Evolutionary conservation across 306 rosid genomes (phyloP).

Genomic region (Quercus bicolor): DNA sequence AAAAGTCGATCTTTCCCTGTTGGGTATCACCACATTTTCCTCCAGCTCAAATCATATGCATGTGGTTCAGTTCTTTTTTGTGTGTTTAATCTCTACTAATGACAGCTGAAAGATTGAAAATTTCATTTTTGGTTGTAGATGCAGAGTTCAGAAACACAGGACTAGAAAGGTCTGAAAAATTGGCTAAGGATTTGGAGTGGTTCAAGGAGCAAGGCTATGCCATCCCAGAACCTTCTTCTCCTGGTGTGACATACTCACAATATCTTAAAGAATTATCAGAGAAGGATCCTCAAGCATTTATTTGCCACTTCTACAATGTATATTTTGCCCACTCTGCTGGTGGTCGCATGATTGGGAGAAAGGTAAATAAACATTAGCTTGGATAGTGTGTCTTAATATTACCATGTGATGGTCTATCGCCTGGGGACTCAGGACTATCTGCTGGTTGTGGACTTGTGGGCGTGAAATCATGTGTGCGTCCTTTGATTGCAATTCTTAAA

Average conservation of each 20-base stretch:
- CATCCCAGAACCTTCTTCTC: conserved; percentile 86
- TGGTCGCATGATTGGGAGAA: conserved; percentile 92
- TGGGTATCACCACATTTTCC: background rate
- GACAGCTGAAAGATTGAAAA: background rate
- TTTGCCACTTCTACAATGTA: conserved; percentile 91
- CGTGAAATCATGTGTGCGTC: background rate
- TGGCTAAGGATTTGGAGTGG: conserved; percentile 93
- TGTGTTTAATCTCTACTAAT: background rate
- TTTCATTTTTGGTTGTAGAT: conserved; percentile 34
- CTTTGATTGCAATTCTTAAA: background rate
- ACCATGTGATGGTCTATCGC: background rate
- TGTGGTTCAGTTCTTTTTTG: background rate
- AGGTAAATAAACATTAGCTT: conserved; percentile 40
- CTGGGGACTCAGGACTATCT: background rate
- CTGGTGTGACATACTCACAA: conserved; percentile 65
- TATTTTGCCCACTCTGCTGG: conserved; percentile 98
- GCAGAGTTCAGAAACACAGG: conserved; percentile 87
- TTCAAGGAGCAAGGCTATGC: conserved; percentile 80
- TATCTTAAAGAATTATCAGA: conserved; percentile 75
- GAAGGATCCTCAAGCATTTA: conserved; percentile 81
- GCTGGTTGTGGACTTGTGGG: background rate
- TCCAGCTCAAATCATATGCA: background rate
- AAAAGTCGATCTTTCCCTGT: background rate
- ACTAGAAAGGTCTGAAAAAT: conserved; percentile 81
- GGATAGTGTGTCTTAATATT: background rate